phyloP scores from a whole-genome alignment of 192 early-diverging fungal genomes.

The Umbelopsis vinacea region DNA sequence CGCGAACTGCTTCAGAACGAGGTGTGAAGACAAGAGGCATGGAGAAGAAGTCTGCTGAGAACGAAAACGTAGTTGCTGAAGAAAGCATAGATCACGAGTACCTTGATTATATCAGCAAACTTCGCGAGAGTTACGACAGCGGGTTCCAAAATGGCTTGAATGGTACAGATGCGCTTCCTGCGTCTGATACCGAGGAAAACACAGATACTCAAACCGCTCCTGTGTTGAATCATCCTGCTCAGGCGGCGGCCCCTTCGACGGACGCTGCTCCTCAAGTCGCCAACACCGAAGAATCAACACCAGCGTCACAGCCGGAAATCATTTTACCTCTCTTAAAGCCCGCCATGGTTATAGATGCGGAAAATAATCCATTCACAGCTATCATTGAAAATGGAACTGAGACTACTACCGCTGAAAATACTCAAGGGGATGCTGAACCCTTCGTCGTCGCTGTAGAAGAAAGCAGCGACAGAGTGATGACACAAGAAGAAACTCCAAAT shows the following conservation, averaged over 20 bases:
- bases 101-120: neutral
- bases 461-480: neutral
- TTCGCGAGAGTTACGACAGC: slow-evolving; percentile 1
- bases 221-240: neutral
- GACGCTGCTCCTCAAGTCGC: neutral
- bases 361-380: slow-evolving; percentile 15
- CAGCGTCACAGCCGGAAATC: neutral
- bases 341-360: neutral
- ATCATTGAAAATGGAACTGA: slow-evolving; percentile 5
- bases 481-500: neutral
- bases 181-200: neutral
- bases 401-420: neutral
- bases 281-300: neutral
- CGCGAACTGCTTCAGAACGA: neutral
- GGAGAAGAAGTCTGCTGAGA: slow-evolving; percentile 1
- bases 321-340: neutral
- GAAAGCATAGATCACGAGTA: neutral
- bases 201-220: neutral
- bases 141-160: neutral
- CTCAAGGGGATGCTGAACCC: neutral
- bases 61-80: neutral
- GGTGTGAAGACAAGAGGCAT: slow-evolving; percentile 4
- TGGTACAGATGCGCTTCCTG: neutral
- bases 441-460: too few species aligned
- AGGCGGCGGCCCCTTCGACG: neutral